Conservation (phyloP, 2,329 filamentous ascomycete species). For the Hortaea werneckii region DNA sequence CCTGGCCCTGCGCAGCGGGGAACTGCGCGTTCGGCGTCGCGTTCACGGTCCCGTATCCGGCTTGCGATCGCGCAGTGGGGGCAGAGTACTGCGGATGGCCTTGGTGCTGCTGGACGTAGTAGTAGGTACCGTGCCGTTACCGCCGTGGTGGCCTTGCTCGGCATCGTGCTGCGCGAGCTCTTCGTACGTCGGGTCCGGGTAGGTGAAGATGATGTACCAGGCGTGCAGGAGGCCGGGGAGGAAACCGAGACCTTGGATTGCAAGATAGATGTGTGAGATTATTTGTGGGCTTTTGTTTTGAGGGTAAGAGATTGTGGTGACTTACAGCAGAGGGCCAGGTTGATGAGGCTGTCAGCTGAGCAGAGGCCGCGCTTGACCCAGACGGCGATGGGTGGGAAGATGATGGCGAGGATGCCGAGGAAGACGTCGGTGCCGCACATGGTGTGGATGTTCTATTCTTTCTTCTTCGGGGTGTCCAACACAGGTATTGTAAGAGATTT, state of each 20-base stretch:
- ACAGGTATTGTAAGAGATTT: no score
- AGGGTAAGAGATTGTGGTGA: not conserved
- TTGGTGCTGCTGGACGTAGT: constrained; percentile 45
- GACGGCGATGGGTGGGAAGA: constrained; percentile 55
- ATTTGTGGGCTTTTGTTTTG: not conserved
- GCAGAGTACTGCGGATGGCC: constrained; percentile 15
- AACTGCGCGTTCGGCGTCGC: constrained; percentile 31
- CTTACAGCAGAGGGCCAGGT: constrained; percentile 68
- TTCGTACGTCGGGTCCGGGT: constrained; percentile 62
- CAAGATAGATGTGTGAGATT: not conserved
- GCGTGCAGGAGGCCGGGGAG: constrained; percentile 85
- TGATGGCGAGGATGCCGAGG: constrained; percentile 48
- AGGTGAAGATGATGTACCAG: constrained; percentile 95
- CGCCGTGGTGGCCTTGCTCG: constrained; percentile 31
- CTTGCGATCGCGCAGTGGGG: constrained; percentile 6
- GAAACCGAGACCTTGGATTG: constrained; percentile 26
- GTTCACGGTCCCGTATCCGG: constrained; percentile 33
- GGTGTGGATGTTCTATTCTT: not conserved
- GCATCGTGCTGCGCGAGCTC: constrained; percentile 53
- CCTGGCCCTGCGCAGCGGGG: constrained; percentile 28
- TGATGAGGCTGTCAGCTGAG: constrained; percentile 85
- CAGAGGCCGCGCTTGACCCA: constrained; percentile 93
- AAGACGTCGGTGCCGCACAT: constrained; percentile 55
- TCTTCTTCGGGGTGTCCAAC: no score
- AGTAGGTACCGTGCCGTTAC: constrained; percentile 55